Conservation (phyloP, 2,329 filamentous ascomycete genomes). For the Parascedosporium putredinis region DNA sequence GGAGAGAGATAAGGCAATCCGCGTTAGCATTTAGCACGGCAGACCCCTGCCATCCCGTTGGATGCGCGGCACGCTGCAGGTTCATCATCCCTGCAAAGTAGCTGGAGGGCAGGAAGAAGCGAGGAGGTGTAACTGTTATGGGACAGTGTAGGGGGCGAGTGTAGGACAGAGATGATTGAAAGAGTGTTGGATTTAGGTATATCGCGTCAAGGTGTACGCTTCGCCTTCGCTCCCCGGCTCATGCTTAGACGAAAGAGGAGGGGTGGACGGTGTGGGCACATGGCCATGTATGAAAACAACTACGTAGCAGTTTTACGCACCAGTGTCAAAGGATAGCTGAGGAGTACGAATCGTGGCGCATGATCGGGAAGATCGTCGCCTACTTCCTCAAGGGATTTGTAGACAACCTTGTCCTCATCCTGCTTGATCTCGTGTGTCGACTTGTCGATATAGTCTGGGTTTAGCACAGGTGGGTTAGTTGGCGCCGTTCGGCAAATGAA, state of each 20-base stretch:
- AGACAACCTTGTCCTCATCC: constrained; percentile 65
- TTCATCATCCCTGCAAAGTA: neutral
- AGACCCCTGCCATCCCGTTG: too few relatives aligned
- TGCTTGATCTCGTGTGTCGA: constrained; percentile 81
- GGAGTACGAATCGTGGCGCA: constrained; percentile 75
- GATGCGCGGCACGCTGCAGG: too few relatives aligned
- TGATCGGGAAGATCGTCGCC: constrained; percentile 88
- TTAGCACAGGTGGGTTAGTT: too few relatives aligned
- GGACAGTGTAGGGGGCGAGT: neutral
- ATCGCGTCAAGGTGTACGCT: neutral
- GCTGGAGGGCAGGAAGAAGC: neutral
- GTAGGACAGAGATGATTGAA: neutral
- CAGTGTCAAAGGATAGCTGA: constrained; percentile 83
- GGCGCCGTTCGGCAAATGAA: too few relatives aligned
- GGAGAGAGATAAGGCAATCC: constrained; percentile 10
- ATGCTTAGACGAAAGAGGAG: neutral
- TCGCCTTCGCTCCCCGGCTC: neutral
- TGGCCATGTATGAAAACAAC: too few relatives aligned
- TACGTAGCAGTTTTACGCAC: constrained; percentile 35
- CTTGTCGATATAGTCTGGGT: constrained; percentile 49
- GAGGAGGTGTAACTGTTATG: too few relatives aligned
- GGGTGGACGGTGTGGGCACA: neutral
- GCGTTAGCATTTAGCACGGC: too few relatives aligned
- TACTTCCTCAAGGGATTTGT: constrained; percentile 70
- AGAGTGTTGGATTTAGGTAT: neutral